Percentiles rank a stretch among this genome's conserved stretches.
Evolutionary conservation across 805 yeast genomes (phyloP).

Genomic region (Wickerhamia fluorescens): DNA sequence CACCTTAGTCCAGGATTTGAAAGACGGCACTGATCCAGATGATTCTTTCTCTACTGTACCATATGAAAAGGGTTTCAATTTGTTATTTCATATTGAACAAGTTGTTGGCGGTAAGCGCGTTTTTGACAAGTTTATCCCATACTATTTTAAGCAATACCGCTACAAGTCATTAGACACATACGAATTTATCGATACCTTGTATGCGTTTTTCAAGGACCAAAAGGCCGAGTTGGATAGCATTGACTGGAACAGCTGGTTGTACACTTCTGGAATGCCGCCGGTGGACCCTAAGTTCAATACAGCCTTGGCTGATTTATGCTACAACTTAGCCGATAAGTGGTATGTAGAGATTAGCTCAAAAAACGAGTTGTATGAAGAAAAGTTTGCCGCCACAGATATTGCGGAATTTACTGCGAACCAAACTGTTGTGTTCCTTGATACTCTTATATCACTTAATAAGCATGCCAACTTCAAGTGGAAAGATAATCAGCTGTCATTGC

Average conservation of each 20-base stretch:
- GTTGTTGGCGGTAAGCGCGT: slow-evolving; percentile 54
- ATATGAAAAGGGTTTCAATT: slow-evolving; percentile 30
- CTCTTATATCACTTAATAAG: slow-evolving; percentile 47
- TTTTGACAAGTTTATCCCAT: slow-evolving; percentile 76
- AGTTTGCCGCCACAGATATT: slow-evolving; percentile 46
- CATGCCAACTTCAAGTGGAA: slow-evolving; percentile 31
- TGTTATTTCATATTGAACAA: slow-evolving; percentile 64
- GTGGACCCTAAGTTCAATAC: slow-evolving; percentile 73
- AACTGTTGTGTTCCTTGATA: slow-evolving; percentile 70
- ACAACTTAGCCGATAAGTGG: slow-evolving; percentile 64
- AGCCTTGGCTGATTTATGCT: slow-evolving; percentile 66
- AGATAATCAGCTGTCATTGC: slow-evolving; percentile 24
- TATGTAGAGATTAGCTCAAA: slow-evolving; percentile 22
- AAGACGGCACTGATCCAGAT: slow-evolving; percentile 42
- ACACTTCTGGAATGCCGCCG: slow-evolving; percentile 82
- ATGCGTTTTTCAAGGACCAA: slow-evolving; percentile 51
- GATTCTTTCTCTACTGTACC: slow-evolving; percentile 28
- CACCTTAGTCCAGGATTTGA: slow-evolving; percentile 62
- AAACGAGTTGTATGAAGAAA: slow-evolving; percentile 9
- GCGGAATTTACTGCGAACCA: slow-evolving; percentile 64
- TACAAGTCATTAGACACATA: slow-evolving; percentile 72
- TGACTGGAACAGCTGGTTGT: slow-evolving; percentile 85
- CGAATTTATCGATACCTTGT: slow-evolving; percentile 70
- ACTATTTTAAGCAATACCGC: slow-evolving; percentile 65
- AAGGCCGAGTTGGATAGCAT: slow-evolving; percentile 52